Conservation (phyloP, 371 early-diverging fungal species). For the Parasitella parasitica region DNA sequence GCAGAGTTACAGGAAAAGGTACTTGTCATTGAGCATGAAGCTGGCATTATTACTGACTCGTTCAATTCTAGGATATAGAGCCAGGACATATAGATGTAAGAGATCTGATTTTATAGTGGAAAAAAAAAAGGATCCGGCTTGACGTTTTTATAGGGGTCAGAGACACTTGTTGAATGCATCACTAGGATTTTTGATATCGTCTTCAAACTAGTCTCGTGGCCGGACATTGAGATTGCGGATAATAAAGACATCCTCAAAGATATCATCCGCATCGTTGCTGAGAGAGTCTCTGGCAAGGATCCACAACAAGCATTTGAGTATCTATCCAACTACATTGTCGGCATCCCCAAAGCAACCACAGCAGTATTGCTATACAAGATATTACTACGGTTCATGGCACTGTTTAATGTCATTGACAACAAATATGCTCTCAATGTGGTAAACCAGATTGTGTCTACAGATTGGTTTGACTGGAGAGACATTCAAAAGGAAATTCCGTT, state of each 20-base stretch:
- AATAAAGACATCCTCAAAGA: conserved; percentile 30
- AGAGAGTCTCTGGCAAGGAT: conserved; percentile 14
- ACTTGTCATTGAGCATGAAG: no score
- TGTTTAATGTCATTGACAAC: conserved; percentile 17
- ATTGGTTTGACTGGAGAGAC: conserved; percentile 46
- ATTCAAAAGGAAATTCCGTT: conserved; percentile 39
- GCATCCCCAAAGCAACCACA: conserved; percentile 34
- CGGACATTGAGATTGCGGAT: conserved; percentile 52
- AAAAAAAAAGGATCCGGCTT: no score
- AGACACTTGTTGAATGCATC: conserved; percentile 36
- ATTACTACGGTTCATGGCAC: conserved; percentile 24
- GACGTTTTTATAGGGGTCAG: conserved; percentile 18
- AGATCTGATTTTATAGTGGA: no score
- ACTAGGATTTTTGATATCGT: conserved; percentile 47
- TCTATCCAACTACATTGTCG: conserved; percentile 27
- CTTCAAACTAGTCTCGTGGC: conserved; percentile 54
- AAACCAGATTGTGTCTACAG: conserved; percentile 20
- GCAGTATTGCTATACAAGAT: conserved; percentile 33
- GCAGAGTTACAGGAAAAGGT: conserved; percentile 30
- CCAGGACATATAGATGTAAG: conserved; percentile 21
- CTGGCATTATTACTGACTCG: no score
- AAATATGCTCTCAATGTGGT: conserved; percentile 23
- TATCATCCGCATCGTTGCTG: conserved; percentile 18
- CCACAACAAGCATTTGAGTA: conserved; percentile 38
- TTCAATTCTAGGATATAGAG: conserved; percentile 33